A percentile compares a stretch with the other conserved stretches of the same genome.
phyloP scores from a whole-genome alignment of 805 yeast species.

The Ascoidea rubescens region DNA sequence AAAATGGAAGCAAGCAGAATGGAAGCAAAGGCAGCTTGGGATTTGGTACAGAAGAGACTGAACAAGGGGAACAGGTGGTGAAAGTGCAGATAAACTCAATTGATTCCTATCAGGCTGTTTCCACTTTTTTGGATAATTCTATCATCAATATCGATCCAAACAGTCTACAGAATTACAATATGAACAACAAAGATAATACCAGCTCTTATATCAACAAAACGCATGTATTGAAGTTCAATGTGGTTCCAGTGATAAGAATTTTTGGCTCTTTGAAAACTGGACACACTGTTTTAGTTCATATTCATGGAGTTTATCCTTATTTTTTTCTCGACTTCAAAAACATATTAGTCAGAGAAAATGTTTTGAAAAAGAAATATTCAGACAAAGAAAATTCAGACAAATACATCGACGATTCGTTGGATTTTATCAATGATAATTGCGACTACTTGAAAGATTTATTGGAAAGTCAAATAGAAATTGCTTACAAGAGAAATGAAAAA shows the following conservation, averaged over 20 bases:
- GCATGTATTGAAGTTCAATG: slow-evolving; percentile 15
- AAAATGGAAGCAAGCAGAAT: too few relatives aligned
- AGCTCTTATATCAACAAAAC: not conserved
- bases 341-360: not conserved
- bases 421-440: slow-evolving; percentile 21
- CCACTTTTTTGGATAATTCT: slow-evolving; percentile 33
- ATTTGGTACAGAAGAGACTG: not conserved
- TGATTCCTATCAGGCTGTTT: slow-evolving; percentile 51
- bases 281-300: slow-evolving; percentile 46
- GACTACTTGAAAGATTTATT: slow-evolving; percentile 25
- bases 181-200: slow-evolving; percentile 2
- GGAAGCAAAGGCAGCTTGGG: not conserved
- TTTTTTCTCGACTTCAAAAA: slow-evolving; percentile 44
- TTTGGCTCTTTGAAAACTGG: slow-evolving; percentile 61
- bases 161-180: too few relatives aligned
- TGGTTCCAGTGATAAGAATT: slow-evolving; percentile 65
- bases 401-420: slow-evolving; percentile 3
- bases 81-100: slow-evolving; percentile 45
- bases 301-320: slow-evolving; percentile 82
- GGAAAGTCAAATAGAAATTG: slow-evolving; percentile 27
- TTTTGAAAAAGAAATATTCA: too few relatives aligned
- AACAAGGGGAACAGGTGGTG: slow-evolving; percentile 5
- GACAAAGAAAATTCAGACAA: slow-evolving; percentile 4
- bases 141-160: not conserved
- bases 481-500: slow-evolving; percentile 19